Evolutionary conservation across 2,329 filamentous ascomycete species (phyloP), one percentile per base, ranked within the genome.

Genomic region (Alternaria arborescens): DNA sequence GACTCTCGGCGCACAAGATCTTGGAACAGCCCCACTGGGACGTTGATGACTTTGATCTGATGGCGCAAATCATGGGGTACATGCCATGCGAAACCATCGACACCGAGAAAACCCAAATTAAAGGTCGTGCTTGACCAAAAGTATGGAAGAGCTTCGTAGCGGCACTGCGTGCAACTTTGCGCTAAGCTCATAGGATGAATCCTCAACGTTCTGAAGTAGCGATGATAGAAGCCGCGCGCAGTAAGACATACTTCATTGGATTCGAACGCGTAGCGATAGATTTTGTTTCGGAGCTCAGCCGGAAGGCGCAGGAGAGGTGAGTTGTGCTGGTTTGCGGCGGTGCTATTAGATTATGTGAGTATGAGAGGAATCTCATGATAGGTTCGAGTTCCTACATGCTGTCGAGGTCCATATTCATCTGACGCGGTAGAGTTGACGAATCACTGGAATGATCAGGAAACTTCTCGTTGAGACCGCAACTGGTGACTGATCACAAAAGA

Each of bases 231-330:
- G 28, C 28, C 10, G 4, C 11, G 28, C 28, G 10, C 11, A 11
- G 10, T 11, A 11, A 30, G 28, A 0, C 28, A 11, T 30, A 30
- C 28, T 30, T 36, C 32, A 16, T 14, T 36, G 32, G 12, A 36
- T 16, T 36, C 14, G 6, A 34, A 34, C 0, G 2, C 14, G 2
- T 36, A 34, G 0, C 8, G 3, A 3, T 44, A 54, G 8, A 54
- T 54, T 2, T 6, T 34, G 18, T 54, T 54, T 0, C 52, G 28
- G 0, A 54, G 7, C 20, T 54, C 52, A 5, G 28, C 40, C 0
- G 40, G 52, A 5, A 54, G 52, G 41, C 52, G 40, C 8, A 54
- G 20, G 4, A 54, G 40, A 14, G 41, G 28, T 2, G 52, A 54
- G 52, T 16, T 20, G 20, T 7, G 28, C 38, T 44, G 38, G 38